Conservation (phyloP, 176 grass and related monocot species). For the Aegilops bicornis region DNA sequence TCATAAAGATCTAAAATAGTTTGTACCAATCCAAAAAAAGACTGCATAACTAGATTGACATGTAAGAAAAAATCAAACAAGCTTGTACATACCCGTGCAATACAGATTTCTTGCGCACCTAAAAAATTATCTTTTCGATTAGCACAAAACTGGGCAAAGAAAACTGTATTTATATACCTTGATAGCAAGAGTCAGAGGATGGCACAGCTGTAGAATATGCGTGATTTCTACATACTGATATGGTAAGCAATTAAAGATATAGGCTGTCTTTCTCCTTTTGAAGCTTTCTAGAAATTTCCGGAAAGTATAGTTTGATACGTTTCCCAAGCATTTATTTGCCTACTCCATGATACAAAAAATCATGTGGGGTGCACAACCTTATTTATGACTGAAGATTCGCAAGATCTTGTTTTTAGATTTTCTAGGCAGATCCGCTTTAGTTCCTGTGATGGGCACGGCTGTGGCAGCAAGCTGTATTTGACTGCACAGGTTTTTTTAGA, state of each 20-base stretch:
- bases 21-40: not conserved
- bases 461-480: slow-evolving; percentile 86
- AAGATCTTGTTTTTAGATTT: slow-evolving; percentile 69
- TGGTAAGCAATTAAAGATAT: slow-evolving; percentile 8
- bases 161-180: not conserved
- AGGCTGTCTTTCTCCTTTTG: not conserved
- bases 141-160: not conserved
- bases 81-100: not conserved
- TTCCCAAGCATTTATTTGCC: not conserved
- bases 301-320: not conserved
- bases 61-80: not conserved
- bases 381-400: slow-evolving; percentile 42
- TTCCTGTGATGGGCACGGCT: slow-evolving; percentile 72
- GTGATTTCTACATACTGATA: not conserved
- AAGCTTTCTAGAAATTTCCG: not conserved
- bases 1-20: not conserved
- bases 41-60: not conserved
- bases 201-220: not conserved
- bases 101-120: not conserved
- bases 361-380: not conserved
- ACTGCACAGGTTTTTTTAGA: slow-evolving; percentile 25
- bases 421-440: slow-evolving; percentile 53
- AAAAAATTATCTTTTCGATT: not conserved
- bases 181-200: not conserved
- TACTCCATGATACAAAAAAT: slow-evolving; percentile 4